phyloP scores from a whole-genome alignment of 2,329 filamentous ascomycete genomes.

The Karstenula rhodostoma region DNA sequence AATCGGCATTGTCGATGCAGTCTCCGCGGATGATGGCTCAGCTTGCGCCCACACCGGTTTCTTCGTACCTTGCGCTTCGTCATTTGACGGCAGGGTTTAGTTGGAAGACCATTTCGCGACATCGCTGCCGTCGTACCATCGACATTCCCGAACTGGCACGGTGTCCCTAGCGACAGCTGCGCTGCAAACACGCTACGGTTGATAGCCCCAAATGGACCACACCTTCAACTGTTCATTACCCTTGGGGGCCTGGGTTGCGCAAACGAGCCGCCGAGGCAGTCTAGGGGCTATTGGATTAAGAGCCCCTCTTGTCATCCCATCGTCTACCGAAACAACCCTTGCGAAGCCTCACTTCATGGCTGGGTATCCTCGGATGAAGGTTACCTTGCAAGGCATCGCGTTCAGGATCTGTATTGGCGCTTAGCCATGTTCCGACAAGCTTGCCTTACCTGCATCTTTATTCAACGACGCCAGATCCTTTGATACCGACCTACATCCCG shows the following conservation, averaged over 20 bases:
- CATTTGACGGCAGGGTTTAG: slow-evolving; percentile 24
- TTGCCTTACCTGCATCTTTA: slow-evolving; percentile 5
- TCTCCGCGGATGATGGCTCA: slow-evolving; percentile 34
- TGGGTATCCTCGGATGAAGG: slow-evolving; percentile 9
- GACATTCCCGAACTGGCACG: slow-evolving; percentile 14
- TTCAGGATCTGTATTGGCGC: slow-evolving; percentile 5
- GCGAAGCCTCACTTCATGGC: slow-evolving; percentile 5
- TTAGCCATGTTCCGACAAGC: slow-evolving; percentile 12
- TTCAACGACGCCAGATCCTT: slow-evolving; percentile 12
- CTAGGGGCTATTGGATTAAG: background rate
- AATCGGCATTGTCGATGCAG: slow-evolving; percentile 37
- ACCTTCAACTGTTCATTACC: slow-evolving; percentile 7
- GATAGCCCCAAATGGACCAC: slow-evolving; percentile 11
- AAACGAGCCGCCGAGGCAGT: slow-evolving; percentile 7
- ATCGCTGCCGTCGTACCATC: slow-evolving; percentile 29
- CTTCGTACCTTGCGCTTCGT: slow-evolving; percentile 36
- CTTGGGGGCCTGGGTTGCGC: slow-evolving; percentile 16
- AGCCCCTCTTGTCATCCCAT: slow-evolving; percentile 7
- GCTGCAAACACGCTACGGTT: slow-evolving; percentile 9
- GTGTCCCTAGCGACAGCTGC: slow-evolving; percentile 18
- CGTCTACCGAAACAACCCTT: slow-evolving; percentile 1
- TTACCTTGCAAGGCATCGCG: background rate
- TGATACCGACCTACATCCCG: slow-evolving; percentile 17
- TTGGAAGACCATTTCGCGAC: slow-evolving; percentile 30
- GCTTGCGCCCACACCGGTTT: slow-evolving; percentile 43